Conservation (phyloP, 2,329 filamentous ascomycete species). For the Botrytis squamosa region DNA sequence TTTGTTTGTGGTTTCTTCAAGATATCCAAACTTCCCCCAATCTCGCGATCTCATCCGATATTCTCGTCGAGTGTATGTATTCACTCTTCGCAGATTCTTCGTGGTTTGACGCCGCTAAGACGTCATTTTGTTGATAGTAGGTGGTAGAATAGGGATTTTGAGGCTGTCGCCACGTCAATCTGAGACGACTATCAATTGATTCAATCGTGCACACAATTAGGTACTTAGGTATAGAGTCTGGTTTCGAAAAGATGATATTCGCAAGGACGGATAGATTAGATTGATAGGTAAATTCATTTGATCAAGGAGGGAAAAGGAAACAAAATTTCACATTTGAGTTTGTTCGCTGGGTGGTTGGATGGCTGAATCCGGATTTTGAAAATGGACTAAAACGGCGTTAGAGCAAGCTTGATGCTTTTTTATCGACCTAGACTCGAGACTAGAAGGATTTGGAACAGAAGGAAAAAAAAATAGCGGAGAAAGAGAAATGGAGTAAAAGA, state of each 20-base stretch:
- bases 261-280: neutral
- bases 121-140: neutral
- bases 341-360: neutral
- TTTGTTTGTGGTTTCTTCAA: neutral
- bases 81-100: neutral
- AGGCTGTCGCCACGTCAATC: conserved; percentile 14
- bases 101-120: neutral
- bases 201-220: neutral
- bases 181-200: neutral
- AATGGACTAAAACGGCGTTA: conserved; percentile 11
- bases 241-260: neutral
- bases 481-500: neutral
- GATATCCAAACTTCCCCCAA: neutral
- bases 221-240: neutral
- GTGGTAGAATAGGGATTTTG: neutral
- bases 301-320: neutral
- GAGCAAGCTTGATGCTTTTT: conserved; percentile 1
- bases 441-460: conserved; percentile 6
- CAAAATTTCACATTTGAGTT: neutral
- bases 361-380: conserved; percentile 7
- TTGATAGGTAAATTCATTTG: neutral
- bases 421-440: neutral
- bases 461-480: neutral
- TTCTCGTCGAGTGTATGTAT: neutral
- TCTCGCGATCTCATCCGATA: neutral